Percentiles rank a stretch among this genome's conserved stretches.
Conservation (phyloP, 148 eudicot species). For the Cornus florida region DNA sequence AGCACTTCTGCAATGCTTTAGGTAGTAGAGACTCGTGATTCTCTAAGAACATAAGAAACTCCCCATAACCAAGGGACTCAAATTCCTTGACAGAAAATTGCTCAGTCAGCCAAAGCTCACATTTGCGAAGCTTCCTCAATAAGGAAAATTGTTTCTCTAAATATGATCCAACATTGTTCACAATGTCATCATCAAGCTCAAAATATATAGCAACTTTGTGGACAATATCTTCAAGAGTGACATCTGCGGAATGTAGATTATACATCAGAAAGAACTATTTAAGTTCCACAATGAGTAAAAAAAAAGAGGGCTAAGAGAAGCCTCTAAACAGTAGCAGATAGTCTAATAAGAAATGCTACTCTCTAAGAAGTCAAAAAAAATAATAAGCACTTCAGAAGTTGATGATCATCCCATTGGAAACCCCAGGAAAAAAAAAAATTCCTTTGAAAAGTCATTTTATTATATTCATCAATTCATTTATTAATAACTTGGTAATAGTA, state of each 20-base stretch:
- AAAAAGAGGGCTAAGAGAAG: not conserved
- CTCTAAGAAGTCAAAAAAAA: too few species aligned
- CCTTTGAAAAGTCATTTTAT: too few species aligned
- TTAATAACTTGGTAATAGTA: too few species aligned
- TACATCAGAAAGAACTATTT: not conserved
- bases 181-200: conserved; percentile 29
- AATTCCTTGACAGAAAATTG: conserved; percentile 70
- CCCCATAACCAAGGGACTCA: conserved; percentile 83
- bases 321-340: not conserved
- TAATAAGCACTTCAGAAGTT: too few species aligned
- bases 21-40: conserved; percentile 48
- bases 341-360: too few species aligned
- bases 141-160: conserved; percentile 36
- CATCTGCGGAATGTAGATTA: conserved; percentile 38
- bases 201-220: conserved; percentile 55
- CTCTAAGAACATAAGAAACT: conserved; percentile 54
- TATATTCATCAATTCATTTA: too few species aligned
- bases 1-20: conserved; percentile 39
- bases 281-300: conserved; percentile 9
- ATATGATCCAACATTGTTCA: conserved; percentile 29
- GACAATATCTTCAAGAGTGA: conserved; percentile 54
- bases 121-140: conserved; percentile 51
- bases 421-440: too few species aligned
- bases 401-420: too few species aligned
- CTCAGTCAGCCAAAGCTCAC: conserved; percentile 71